Evolutionary conservation across 139 green algal genomes (phyloP), one percentile per base, ranked within the genome.

Genomic region (Limnomonas spitsbergensis): DNA sequence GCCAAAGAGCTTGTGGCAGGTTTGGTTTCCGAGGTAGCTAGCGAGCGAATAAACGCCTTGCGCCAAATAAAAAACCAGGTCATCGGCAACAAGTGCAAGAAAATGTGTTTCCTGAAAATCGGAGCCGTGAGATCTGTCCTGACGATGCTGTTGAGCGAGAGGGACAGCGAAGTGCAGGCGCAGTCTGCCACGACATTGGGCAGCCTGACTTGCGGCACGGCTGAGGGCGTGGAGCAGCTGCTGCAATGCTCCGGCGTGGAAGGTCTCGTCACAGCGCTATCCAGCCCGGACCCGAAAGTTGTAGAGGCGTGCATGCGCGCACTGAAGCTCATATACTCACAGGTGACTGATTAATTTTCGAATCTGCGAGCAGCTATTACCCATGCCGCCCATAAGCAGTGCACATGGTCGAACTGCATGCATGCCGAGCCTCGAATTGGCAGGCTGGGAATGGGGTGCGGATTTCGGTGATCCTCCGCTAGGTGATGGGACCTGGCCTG

Each of bases 21-120:
- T 61, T 20, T 61, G 20, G 14, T 20, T 20, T 61, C 47, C 47
- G 20, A 61, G 20, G 47, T 29, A 20, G 47, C 47, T 29, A 61
- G 20, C 14, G 47, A 61, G 47, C 14, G 47, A 61, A 14, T 61
- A 20, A 61, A 20, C 14, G 14, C 14, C 47, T 61, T 61, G 20
- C 14, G 20, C 14, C 47, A 61, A 61, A 72, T 72, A 20, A 72
- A 72, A 20, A 72, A 72, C 29, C 27, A 34, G 29, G 61, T 72
- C 6, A 72, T 72, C 9, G 61, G 61, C 9, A 39, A 34, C 29
- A 72, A 72, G 29, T 39, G 27, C 61, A 72, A 72, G 61, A 72
- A 72, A 37, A 39, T 37, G 29, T 37, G 29, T 7, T 72, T 72
- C 61, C 29, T 72, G 61, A 72, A 72, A 20, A 20, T 20, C 7